Evolutionary conservation across 352 stramenopile genomes (phyloP), one percentile per base, ranked within the genome.

Genomic region (Phytophthora uliginosa): DNA sequence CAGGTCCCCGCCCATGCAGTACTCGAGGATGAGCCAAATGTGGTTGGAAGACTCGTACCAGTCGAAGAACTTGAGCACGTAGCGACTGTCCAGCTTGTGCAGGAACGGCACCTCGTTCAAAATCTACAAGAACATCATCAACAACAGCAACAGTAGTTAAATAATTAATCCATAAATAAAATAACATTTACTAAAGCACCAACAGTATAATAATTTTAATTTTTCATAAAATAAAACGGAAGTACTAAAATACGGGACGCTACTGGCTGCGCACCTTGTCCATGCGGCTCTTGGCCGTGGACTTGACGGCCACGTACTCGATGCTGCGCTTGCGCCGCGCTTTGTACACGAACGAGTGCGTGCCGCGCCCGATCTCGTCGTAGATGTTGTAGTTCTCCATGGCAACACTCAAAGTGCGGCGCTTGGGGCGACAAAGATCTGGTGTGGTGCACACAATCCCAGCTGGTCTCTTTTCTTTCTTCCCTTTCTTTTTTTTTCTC

Each of bases 381-480:
- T 98, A 98, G 62, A 98, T 98, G 78, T 95, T 97, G 85, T 98
- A 98, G 76, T 98, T 97, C 71, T 98, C 93, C 94, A 98, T 98
- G 28, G 28, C 28, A 31, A 7, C 61, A 45, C 28, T 31, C 28
- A 7, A 1, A 57, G 12, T 47, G 55, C 63, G 56, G 51, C 50
- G 45, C 50, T 60, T 59, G 17, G 34, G 13, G 59, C 2, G 0
- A 22, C 13, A 15, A 80, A 72, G 63, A 77, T 78, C 71, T 78
- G 38, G 54, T 74, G 74, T 81, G 66, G 71, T 7, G 45, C 7
- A 81, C 74, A 61, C 26, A 15, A 54, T 20, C 3, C 20, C 50
- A 72, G 31, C 60, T 69, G 62, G 33, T 64, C 24, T 26, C 48
- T n/a, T 66, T 42, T 74, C 47, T 64, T 48, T 66, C 48, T 67